A percentile compares a stretch with the other conserved stretches of the same genome.
Evolutionary conservation across 805 yeast species (phyloP).

Genomic region (Tetrapisispora fleetii): DNA sequence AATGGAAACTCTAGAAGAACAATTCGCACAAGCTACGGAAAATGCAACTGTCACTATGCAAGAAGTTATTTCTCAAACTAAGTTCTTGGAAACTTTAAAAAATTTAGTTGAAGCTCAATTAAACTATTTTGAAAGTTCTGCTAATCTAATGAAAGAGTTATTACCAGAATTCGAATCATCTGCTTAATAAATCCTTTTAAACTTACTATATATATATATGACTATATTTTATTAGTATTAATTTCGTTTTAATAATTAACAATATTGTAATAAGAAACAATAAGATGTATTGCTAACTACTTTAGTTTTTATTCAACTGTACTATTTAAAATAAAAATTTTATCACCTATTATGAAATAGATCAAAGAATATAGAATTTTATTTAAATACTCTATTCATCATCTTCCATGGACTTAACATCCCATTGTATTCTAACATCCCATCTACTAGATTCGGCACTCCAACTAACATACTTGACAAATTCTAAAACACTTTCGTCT

Average conservation of each 20-base stretch:
- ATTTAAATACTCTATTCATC: slow-evolving; percentile 23
- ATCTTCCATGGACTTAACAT: slow-evolving; percentile 38
- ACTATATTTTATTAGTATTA: neutral
- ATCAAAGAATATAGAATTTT: neutral
- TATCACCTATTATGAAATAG: neutral
- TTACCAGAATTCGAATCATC: slow-evolving; percentile 1
- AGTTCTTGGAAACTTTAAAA: slow-evolving; percentile 54
- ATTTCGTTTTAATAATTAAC: neutral
- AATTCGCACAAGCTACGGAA: slow-evolving; percentile 81
- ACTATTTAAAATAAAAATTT: neutral
- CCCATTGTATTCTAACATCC: slow-evolving; percentile 82
- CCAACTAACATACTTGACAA: slow-evolving; percentile 83
- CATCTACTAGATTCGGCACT: slow-evolving; percentile 86
- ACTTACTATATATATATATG: neutral
- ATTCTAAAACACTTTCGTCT: slow-evolving; percentile 80
- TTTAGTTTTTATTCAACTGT: neutral
- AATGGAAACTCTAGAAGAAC: slow-evolving; percentile 80
- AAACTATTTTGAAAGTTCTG: slow-evolving; percentile 68
- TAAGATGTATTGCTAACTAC: neutral
- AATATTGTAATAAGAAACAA: neutral
- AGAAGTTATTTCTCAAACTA: slow-evolving; percentile 62
- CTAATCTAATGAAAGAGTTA: slow-evolving; percentile 53
- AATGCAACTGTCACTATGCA: slow-evolving; percentile 79
- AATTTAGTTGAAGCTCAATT: slow-evolving; percentile 71
- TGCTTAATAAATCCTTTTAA: neutral